Conservation (phyloP, 2,329 filamentous ascomycete species). For the Penicillium sp. region DNA sequence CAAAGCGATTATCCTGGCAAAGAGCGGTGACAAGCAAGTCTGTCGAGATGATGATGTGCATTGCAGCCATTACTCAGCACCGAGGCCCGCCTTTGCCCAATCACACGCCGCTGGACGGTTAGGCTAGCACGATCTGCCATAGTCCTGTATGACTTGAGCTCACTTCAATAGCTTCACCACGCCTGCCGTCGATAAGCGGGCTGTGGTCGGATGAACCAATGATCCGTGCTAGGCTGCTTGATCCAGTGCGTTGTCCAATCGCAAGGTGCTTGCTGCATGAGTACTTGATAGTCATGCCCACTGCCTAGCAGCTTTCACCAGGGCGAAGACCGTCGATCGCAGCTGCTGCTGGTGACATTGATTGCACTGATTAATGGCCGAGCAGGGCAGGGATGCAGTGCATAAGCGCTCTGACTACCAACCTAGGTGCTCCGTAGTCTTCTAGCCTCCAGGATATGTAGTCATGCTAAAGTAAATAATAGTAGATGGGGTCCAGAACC, state of each 20-base stretch:
- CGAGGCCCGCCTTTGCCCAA: no score
- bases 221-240: not conserved
- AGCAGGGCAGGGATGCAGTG: not conserved
- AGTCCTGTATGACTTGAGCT: no score
- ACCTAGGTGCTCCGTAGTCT: not conserved
- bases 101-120: no score
- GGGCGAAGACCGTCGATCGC: no score
- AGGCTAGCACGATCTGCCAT: no score
- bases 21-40: not conserved
- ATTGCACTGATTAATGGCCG: not conserved
- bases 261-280: not conserved
- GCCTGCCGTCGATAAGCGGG: not conserved
- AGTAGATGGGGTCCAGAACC: not conserved
- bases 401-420: not conserved
- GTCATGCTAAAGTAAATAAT: no score
- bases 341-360: not conserved
- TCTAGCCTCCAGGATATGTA: no score
- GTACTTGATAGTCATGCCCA: not conserved
- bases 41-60: not conserved
- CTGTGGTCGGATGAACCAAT: not conserved
- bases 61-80: not conserved
- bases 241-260: not conserved
- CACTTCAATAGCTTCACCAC: not conserved
- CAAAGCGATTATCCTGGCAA: not conserved
- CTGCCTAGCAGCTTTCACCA: no score